A percentile compares a stretch with the other conserved stretches of the same genome.
Conservation (phyloP, 345 rosid genomes). For the Passiflora organensis region DNA sequence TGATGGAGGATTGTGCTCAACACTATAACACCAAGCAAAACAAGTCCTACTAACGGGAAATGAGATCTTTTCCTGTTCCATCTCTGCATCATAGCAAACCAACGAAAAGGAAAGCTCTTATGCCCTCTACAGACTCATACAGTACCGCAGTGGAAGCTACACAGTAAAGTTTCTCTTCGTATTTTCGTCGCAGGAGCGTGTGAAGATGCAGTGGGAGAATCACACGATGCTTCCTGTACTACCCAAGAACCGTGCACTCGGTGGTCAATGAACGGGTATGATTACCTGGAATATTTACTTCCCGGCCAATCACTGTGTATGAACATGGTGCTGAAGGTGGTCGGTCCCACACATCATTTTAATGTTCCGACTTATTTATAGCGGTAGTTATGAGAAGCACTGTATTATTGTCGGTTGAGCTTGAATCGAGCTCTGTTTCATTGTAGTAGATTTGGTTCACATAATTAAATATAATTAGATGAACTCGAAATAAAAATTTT, state of each 20-base stretch:
- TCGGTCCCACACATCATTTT: too few species aligned
- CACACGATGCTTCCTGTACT: background rate
- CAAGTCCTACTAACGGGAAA: constrained; percentile 43
- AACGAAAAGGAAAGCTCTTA: background rate
- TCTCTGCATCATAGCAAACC: constrained; percentile 44
- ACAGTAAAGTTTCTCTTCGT: too few species aligned
- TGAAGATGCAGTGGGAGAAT: background rate
- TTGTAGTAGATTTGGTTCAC: too few species aligned
- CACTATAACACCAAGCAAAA: constrained; percentile 40
- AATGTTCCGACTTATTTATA: too few species aligned
- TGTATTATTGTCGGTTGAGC: background rate
- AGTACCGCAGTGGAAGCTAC: too few species aligned
- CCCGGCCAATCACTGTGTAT: background rate
- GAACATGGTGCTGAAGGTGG: too few species aligned
- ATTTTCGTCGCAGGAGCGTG: too few species aligned
- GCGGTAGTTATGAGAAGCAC: background rate
- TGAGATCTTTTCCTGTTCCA: constrained; percentile 70
- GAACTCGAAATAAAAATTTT: too few species aligned
- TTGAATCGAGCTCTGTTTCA: too few species aligned
- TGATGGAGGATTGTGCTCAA: constrained; percentile 44
- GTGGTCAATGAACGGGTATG: background rate
- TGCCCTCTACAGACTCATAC: too few species aligned
- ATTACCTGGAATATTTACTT: background rate
- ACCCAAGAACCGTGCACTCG: background rate
- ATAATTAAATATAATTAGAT: too few species aligned